phyloP scores from a whole-genome alignment of 1,284 basidiomycete genomes.

The Coniophora puteana region DNA sequence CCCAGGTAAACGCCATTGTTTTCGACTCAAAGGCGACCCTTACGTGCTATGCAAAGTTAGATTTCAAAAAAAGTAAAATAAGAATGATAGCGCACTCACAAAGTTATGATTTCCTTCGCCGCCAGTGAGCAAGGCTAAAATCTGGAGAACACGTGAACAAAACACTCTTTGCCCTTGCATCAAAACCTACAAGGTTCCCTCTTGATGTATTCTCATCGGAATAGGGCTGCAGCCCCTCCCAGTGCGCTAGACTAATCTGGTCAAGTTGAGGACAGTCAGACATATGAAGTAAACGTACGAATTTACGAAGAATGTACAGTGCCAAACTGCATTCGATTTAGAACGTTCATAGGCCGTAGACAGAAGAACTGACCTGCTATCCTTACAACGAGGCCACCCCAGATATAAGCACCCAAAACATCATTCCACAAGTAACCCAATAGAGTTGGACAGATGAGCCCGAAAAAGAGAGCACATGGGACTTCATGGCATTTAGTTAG shows the following conservation, averaged over 20 bases:
- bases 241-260: slow-evolving; percentile 60
- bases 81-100: slow-evolving; percentile 39
- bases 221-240: slow-evolving; percentile 75
- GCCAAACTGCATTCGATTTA: slow-evolving; percentile 50
- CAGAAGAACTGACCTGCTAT: slow-evolving; percentile 47
- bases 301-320: slow-evolving; percentile 78
- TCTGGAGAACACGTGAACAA: slow-evolving; percentile 29
- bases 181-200: slow-evolving; percentile 56
- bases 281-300: slow-evolving; percentile 43
- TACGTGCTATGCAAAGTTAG: slow-evolving; percentile 26
- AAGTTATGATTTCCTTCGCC: slow-evolving; percentile 83
- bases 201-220: slow-evolving; percentile 76
- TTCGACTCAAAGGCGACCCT: slow-evolving; percentile 8
- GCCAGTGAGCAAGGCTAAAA: slow-evolving; percentile 67
- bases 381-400: slow-evolving; percentile 62
- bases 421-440: slow-evolving; percentile 60
- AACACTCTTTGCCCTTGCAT: background rate
- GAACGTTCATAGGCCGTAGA: background rate
- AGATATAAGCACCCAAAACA: slow-evolving; percentile 60
- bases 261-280: background rate
- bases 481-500: slow-evolving; percentile 32
- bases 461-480: slow-evolving; percentile 55
- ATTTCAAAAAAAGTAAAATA: background rate
- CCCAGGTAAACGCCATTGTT: slow-evolving; percentile 19
- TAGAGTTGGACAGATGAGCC: slow-evolving; percentile 52